phyloP scores from a whole-genome alignment of 495 filamentous ascomycete genomes.

The Rhypophila decipiens region DNA sequence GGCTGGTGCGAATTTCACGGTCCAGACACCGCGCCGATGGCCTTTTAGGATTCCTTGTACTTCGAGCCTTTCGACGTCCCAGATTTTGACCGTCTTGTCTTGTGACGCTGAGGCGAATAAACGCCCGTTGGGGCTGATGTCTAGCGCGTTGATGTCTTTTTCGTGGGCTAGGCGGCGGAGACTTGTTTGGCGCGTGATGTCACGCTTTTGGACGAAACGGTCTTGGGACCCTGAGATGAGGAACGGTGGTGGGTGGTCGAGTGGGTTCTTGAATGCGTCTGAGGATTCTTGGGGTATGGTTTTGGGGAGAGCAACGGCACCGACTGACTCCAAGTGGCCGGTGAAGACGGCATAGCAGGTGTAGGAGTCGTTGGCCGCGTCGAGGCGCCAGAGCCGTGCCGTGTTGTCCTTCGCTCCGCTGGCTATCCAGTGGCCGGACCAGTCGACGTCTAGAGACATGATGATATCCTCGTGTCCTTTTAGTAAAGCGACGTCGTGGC shows the following conservation, averaged over 20 bases:
- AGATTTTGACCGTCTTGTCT: slow-evolving; percentile 94
- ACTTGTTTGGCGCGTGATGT: slow-evolving; percentile 50
- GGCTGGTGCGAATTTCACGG: slow-evolving; percentile 77
- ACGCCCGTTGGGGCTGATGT: slow-evolving; percentile 59
- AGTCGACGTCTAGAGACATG: slow-evolving; percentile 89
- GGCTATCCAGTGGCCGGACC: slow-evolving; percentile 94
- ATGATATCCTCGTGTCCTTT: slow-evolving; percentile 92
- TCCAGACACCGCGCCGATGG: slow-evolving; percentile 92
- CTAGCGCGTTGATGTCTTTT: slow-evolving; percentile 96
- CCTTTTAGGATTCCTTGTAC: slow-evolving; percentile 82
- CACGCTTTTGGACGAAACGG: slow-evolving; percentile 88
- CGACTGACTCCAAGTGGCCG: slow-evolving; percentile 90
- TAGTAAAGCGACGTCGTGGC: slow-evolving; percentile 76
- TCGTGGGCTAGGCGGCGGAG: slow-evolving; percentile 94
- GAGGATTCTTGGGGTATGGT: slow-evolving; percentile 57
- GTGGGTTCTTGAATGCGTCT: slow-evolving; percentile 56
- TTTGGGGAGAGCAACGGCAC: slow-evolving; percentile 80
- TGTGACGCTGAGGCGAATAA: slow-evolving; percentile 94
- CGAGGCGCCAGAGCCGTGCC: slow-evolving; percentile 83
- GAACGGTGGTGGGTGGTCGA: slow-evolving; percentile 75
- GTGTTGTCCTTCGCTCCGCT: slow-evolving; percentile 96
- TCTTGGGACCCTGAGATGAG: slow-evolving; percentile 90
- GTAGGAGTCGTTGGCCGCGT: slow-evolving; percentile 68
- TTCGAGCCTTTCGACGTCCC: slow-evolving; percentile 82
- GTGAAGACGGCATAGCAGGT: slow-evolving; percentile 73